Percentiles rank a stretch among this genome's conserved stretches.
phyloP scores from a whole-genome alignment of 306 rosid genomes.

The Cicer arietinum region DNA sequence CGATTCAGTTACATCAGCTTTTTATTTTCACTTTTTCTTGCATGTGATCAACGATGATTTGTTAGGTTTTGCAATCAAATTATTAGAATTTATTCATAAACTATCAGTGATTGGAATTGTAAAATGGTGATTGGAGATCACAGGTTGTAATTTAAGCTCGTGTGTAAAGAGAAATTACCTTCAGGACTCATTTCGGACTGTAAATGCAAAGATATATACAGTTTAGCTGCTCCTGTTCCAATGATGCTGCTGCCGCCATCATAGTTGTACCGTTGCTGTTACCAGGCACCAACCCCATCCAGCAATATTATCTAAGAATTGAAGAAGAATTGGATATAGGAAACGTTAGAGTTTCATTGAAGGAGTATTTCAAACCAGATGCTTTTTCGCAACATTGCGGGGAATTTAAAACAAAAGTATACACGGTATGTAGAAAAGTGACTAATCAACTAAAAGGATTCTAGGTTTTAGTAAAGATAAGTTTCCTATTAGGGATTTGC shows the following conservation, averaged over 20 bases:
- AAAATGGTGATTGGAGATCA: constrained; percentile 19
- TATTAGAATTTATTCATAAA: constrained; percentile 20
- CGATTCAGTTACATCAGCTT: background rate
- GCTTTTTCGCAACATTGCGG: background rate
- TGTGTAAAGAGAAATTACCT: constrained; percentile 15
- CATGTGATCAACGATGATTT: background rate
- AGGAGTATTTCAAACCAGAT: constrained; percentile 9
- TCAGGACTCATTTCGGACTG: background rate
- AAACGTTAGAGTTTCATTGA: background rate
- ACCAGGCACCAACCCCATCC: background rate
- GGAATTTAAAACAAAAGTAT: background rate
- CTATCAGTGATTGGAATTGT: constrained; percentile 5
- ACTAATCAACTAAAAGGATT: constrained; percentile 1
- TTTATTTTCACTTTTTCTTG: background rate
- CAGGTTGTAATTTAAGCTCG: constrained; percentile 15
- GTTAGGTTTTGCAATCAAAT: constrained; percentile 4
- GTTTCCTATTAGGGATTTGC: background rate
- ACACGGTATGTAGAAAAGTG: constrained; percentile 6
- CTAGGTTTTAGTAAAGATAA: constrained; percentile 33
- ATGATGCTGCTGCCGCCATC: background rate
- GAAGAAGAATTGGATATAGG: background rate
- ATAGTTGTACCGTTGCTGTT: background rate
- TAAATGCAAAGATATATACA: background rate
- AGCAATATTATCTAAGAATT: background rate
- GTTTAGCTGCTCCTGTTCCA: background rate